Evolutionary conservation across 257 asterid species (phyloP).

Genomic region (Gardenia jasminoides): DNA sequence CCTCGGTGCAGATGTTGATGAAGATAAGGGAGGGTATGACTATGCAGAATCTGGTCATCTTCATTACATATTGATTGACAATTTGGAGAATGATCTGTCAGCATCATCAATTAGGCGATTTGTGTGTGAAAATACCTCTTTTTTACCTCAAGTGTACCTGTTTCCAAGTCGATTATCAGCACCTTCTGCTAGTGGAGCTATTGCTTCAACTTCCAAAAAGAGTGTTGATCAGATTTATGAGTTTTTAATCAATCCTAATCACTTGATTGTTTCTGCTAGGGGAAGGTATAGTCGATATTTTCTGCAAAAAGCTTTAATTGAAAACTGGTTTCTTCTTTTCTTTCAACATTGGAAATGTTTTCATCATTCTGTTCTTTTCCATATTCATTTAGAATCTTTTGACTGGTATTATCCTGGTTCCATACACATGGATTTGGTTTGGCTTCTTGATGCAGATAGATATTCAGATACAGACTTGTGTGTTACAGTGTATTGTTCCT

Average conservation of each 20-base stretch:
- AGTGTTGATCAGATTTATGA: conserved; percentile 33
- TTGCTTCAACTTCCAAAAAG: conserved; percentile 38
- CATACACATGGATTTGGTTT: background rate
- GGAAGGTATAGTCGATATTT: conserved; percentile 47
- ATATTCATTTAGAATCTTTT: background rate
- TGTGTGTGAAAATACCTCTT: conserved; percentile 34
- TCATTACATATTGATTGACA: conserved; percentile 34
- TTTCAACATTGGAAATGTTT: background rate
- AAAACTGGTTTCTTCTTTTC: background rate
- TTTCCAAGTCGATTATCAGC: conserved; percentile 37
- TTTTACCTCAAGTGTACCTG: conserved; percentile 42
- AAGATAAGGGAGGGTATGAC: conserved; percentile 41
- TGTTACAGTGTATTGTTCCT: background rate
- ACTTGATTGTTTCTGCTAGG: conserved; percentile 48
- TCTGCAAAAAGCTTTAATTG: background rate
- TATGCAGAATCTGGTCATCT: conserved; percentile 6
- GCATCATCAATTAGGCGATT: conserved; percentile 37
- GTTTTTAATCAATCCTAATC: conserved; percentile 44
- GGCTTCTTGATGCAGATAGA: background rate
- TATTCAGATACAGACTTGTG: background rate
- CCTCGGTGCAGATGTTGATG: conserved; percentile 29
- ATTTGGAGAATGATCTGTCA: conserved; percentile 49
- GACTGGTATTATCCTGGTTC: background rate
- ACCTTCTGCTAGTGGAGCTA: conserved; percentile 47
- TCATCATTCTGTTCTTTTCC: background rate